These are phyloP conservation scores for Aquilaria sinensis DNA, from an alignment of 345 rosid genomes.

Conservation along the genomic window DNA sequence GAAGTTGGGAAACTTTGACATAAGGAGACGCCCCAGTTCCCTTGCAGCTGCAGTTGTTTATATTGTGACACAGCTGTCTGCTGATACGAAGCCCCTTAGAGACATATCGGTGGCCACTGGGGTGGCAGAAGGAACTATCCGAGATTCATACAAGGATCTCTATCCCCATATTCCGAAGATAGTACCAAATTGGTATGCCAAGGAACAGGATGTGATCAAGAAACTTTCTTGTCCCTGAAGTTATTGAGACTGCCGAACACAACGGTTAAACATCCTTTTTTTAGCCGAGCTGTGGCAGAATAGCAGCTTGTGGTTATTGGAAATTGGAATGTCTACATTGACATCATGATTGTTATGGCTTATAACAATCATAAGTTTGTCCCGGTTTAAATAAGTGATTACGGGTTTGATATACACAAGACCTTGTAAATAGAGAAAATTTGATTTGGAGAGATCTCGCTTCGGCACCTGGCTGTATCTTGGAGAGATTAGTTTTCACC, in stretches of 20 bases:
- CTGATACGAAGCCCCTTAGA: slow-evolving; percentile 10
- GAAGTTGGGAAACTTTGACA: background rate
- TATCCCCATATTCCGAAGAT: slow-evolving; percentile 11
- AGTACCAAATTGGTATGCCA: slow-evolving; percentile 24
- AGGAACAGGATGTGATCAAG: slow-evolving; percentile 10
- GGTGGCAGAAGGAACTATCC: slow-evolving; percentile 22
- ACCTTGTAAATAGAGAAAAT: too few relatives aligned
- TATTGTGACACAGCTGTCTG: slow-evolving; percentile 20
- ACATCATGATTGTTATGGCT: too few relatives aligned
- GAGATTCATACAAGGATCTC: slow-evolving; percentile 23
- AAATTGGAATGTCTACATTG: too few relatives aligned
- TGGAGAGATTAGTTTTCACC: too few relatives aligned
- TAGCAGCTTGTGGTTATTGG: too few relatives aligned
- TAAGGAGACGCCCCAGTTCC: slow-evolving; percentile 23
- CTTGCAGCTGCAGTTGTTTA: slow-evolving; percentile 23
- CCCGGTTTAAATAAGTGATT: too few relatives aligned
- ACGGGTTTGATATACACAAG: too few relatives aligned
- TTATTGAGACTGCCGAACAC: background rate
- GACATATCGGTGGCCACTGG: slow-evolving; percentile 16
- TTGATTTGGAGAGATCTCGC: too few relatives aligned
- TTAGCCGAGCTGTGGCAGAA: too few relatives aligned
- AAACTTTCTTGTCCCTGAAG: slow-evolving; percentile 1
- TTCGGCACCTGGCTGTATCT: too few relatives aligned
- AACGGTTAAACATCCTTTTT: too few relatives aligned
- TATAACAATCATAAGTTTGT: too few relatives aligned